A percentile compares a stretch with the other conserved stretches of the same genome.
These are phyloP conservation scores for Botryotinia globosa DNA, from an alignment of 2,329 filamentous ascomycete species.

Conservation along the genomic window DNA sequence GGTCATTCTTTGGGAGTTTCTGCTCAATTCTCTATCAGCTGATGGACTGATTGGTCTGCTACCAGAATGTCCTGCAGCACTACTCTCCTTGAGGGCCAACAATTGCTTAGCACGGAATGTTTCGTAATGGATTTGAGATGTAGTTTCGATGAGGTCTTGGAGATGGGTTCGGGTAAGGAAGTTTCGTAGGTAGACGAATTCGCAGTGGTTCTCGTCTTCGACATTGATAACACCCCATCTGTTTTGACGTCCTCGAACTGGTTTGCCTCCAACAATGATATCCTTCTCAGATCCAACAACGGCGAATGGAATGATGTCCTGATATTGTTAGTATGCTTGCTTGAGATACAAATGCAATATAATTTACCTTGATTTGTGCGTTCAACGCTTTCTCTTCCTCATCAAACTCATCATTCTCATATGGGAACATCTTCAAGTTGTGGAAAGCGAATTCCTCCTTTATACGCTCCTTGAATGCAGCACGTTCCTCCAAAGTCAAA, in stretches of 20 bases:
- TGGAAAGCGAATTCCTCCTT: slow-evolving; percentile 99
- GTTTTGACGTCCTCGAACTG: slow-evolving; percentile 97
- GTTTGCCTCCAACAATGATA: slow-evolving; percentile 95
- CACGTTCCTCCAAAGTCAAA: slow-evolving; percentile 90
- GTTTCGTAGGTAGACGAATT: slow-evolving; percentile 97
- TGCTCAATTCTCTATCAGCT: slow-evolving; percentile 92
- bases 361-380: slow-evolving; percentile 85
- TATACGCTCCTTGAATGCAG: slow-evolving; percentile 97
- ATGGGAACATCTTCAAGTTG: slow-evolving; percentile 99
- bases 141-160: slow-evolving; percentile 98
- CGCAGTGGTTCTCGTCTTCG: slow-evolving; percentile 98
- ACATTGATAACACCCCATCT: slow-evolving; percentile 99
- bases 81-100: slow-evolving; percentile 96
- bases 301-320: slow-evolving; percentile 94
- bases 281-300: slow-evolving; percentile 98
- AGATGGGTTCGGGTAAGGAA: slow-evolving; percentile 98
- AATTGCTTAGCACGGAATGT: slow-evolving; percentile 99
- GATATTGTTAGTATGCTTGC: slow-evolving; percentile 39
- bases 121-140: slow-evolving; percentile 99
- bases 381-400: slow-evolving; percentile 94
- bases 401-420: slow-evolving; percentile 98
- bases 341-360: background rate
- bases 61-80: slow-evolving; percentile 68
- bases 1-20: slow-evolving; percentile 93
- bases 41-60: slow-evolving; percentile 94